phyloP scores from a whole-genome alignment of 129 eudicot species.

The sunflower (Helianthus annuus) region HanXRQr2.0-SUNRISE NC_035440.2:105276047-105276546 shows the following conservation, averaged over 20 bases:
- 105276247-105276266: not conserved
- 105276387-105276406: constrained; percentile 30
- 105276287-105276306: constrained; percentile 8
- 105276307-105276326: not conserved
- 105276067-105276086: no score
- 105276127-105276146: no score
- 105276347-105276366: constrained; percentile 5
- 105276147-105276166: no score
- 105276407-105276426: constrained; percentile 55
- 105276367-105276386: constrained; percentile 24
- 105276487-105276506: not conserved
- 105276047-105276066: no score
- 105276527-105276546: not conserved
- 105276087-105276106: no score
- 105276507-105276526: not conserved
- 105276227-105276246: not conserved
- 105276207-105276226: not conserved
- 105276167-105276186: no score
- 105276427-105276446: constrained; percentile 80
- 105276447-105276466: constrained; percentile 72
- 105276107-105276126: no score
- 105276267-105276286: not conserved
- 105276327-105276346: constrained; percentile 17
- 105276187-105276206: no score
- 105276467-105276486: constrained; percentile 8